Base-by-base conservation (phyloP, 1,284 basidiomycete species). In the Porogramme epimiltina region DNA sequence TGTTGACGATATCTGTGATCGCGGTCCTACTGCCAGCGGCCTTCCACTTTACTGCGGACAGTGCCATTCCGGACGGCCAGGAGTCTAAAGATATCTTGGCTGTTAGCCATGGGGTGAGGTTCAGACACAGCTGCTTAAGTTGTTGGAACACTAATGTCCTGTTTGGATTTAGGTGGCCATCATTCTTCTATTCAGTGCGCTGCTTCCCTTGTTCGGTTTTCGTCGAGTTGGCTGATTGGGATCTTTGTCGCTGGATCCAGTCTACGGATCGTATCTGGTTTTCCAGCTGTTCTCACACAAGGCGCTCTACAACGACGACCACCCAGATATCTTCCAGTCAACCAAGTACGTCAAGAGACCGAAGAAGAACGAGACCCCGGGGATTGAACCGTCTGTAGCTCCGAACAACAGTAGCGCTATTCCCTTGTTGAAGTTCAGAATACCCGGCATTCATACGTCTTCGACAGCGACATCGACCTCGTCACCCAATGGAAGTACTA, bases 211-310 rank as follows among this genome's bases (percentile, higher is more conserved):
- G n/a, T n/a, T n/a, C n/a, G n/a, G n/a, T n/a, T 19, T 13, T 23
- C 25, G 43, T 26, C 13, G 25, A 34, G 5, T 40, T 13, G 31
- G 34, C 11, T 18, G 44, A 41, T 42, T 19, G 20, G 3, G 20
- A n/a, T n/a, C n/a, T n/a, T n/a, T n/a, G n/a, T 36, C 19, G 16
- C 2, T 45, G 9, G 31, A 23, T 51, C 13, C 52, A 88, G 85
- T 87, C 49, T 93, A 94, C 68, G 67, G 69, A 2, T 80, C 77
- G 20, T 93, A 91, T 65, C 78, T 95, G 16, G 66, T 87, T 42
- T 96, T 96, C 78, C 92, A 95, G 66, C 83, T 96, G 10, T 92
- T 84, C 68, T 90, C 91, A 0, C 93, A 96, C 71, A 80, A 88
- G 41, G 70, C 78, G 31, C 73, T 95, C 5, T 95, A 91, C 66